Percentiles rank a stretch among this genome's conserved stretches.
Evolutionary conservation across 2,329 filamentous ascomycete genomes (phyloP).

Genomic region (Neonectria sp.): DNA sequence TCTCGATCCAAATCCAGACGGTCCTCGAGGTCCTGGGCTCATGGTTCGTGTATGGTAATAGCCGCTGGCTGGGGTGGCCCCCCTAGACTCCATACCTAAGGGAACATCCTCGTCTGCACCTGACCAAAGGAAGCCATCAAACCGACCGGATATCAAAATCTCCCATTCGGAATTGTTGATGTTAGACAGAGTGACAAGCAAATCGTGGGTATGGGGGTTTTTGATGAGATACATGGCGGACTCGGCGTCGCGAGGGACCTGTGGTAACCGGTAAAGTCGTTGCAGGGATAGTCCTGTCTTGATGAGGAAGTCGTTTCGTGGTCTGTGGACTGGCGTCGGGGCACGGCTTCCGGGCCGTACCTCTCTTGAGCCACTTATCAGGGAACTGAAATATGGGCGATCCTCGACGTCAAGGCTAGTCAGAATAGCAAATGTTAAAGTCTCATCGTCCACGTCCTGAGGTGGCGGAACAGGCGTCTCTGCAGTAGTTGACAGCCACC

Average conservation of each 20-base stretch:
- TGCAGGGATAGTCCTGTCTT: conserved; percentile 86
- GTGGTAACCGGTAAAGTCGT: conserved; percentile 83
- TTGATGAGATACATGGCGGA: conserved; percentile 88
- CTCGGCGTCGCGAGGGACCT: conserved; percentile 86
- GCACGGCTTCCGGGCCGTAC: conserved; percentile 72
- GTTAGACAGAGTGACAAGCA: conserved; percentile 88
- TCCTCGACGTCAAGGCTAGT: conserved; percentile 86
- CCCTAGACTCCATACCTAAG: conserved; percentile 65
- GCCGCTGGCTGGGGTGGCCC: conserved; percentile 68
- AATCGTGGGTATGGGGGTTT: conserved; percentile 85
- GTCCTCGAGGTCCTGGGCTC: conserved; percentile 59
- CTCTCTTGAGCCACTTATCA: conserved; percentile 75
- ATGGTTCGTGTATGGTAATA: conserved; percentile 57
- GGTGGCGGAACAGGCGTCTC: conserved; percentile 82
- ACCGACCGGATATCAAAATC: conserved; percentile 92
- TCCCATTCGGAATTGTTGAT: conserved; percentile 97
- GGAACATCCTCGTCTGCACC: conserved; percentile 78
- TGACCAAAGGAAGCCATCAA: conserved; percentile 96
- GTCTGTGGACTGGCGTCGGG: conserved; percentile 77
- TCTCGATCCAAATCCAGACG: conserved; percentile 60
- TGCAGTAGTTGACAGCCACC: conserved; percentile 87
- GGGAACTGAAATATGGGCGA: conserved; percentile 84
- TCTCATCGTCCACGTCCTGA: conserved; percentile 94
- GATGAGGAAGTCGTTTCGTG: conserved; percentile 80
- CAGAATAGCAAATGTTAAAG: conserved; percentile 91